A percentile compares a stretch with the other conserved stretches of the same genome.
phyloP scores from a whole-genome alignment of 139 green algal species.

The Chlamydomonas applanata region DNA sequence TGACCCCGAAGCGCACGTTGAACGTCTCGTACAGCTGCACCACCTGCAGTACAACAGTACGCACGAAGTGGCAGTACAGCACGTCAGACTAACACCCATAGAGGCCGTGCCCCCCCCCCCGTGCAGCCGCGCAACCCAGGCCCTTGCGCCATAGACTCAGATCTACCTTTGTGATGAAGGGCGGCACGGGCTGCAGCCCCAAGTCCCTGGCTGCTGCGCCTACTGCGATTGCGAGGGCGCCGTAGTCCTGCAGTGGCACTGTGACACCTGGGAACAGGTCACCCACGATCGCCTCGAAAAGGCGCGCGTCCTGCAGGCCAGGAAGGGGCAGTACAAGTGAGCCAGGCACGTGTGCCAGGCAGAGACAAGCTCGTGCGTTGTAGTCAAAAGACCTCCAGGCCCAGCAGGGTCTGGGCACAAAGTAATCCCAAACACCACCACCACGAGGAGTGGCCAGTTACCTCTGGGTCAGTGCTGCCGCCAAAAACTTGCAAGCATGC shows the following conservation, averaged over 20 bases:
- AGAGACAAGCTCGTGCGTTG: too few species aligned
- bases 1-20: slow-evolving; percentile 80
- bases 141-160: not conserved
- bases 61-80: not conserved
- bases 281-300: slow-evolving; percentile 74
- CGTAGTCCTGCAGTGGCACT: slow-evolving; percentile 18
- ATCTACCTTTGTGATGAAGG: slow-evolving; percentile 41
- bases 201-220: not conserved
- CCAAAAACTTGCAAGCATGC: too few species aligned
- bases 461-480: too few species aligned
- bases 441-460: not conserved
- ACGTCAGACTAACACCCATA: too few species aligned
- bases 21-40: slow-evolving; percentile 82
- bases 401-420: too few species aligned
- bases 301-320: slow-evolving; percentile 53
- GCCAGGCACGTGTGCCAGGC: not conserved
- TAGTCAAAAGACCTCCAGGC: too few species aligned
- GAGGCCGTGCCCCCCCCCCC: too few species aligned
- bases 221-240: slow-evolving; percentile 1
- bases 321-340: too few species aligned
- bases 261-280: slow-evolving; percentile 79
- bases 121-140: too few species aligned
- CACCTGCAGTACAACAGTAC: slow-evolving; percentile 7
- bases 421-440: too few species aligned
- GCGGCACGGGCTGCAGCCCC: slow-evolving; percentile 24